Base-by-base conservation (phyloP, 108 stramenopile genomes). In the Skeletonema tropicum region DNA sequence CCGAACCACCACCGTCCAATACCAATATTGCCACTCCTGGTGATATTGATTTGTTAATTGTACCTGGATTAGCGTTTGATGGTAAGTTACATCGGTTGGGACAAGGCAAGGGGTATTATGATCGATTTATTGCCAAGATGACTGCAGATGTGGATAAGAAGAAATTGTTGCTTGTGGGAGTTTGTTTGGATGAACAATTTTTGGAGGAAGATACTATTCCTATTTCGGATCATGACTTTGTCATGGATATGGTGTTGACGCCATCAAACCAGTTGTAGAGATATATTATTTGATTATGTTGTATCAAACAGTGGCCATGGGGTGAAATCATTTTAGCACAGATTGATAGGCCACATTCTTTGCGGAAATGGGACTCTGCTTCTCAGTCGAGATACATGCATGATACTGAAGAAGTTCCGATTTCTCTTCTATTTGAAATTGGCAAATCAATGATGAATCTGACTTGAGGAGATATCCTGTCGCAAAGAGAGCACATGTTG, bases 91-190 rank as follows among this genome's bases (percentile, higher is more conserved):
- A 86, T 68, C 78, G 95, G 31, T 55, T 96, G 14, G 95, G 95
- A 6, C 95, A 96, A 69, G 95, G 95, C 3, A 96, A 94, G 71
- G 95, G 95, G 58, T 96, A 96, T 73, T 96, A 96, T 67, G 95
- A 96, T 88, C 75, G 95, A 39, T 96, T 94, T 72, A 87, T 96
- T 60, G 77, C 80, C n/a, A 79, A 82, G 29, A 94, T 93, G 90
- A 17, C 23, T 3, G 36, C 52, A 25, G 42, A 19, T 19, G 6
- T 23, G 10, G 64, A 26, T 17, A 65, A 30, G 26, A 68, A 58
- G 32, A 80, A 71, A 39, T 82, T 91, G 8, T 64, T 80, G 21
- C 75, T 96, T 52, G 84, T 96, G 5, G 95, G 88, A 8, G 91
- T 96, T 12, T 89, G 92, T 23, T 65, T 96, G 25, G 66, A 76